phyloP scores from a whole-genome alignment of 805 yeast species.

The Suhomyces sp. region DNA sequence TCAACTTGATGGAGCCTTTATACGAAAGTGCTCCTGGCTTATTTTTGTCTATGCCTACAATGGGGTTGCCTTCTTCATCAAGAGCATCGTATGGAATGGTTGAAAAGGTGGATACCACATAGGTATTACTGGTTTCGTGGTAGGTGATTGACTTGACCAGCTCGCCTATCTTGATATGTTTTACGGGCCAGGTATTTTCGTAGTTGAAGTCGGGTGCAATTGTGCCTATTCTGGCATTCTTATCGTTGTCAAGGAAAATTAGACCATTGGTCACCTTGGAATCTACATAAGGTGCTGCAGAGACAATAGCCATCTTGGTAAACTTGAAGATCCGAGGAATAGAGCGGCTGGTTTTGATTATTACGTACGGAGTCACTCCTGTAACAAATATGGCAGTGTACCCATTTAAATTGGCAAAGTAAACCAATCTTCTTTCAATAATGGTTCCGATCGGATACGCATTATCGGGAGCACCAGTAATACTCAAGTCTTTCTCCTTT shows the following conservation, averaged over 20 bases:
- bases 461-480: constrained; percentile 80
- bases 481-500: constrained; percentile 44
- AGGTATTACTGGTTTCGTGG: constrained; percentile 64
- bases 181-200: constrained; percentile 60
- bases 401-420: constrained; percentile 57
- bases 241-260: constrained; percentile 67
- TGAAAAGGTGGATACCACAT: constrained; percentile 57
- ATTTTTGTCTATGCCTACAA: constrained; percentile 54
- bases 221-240: constrained; percentile 62
- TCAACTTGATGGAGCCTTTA: constrained; percentile 58
- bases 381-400: constrained; percentile 63
- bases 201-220: constrained; percentile 49
- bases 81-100: constrained; percentile 60
- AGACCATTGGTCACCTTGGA: constrained; percentile 46
- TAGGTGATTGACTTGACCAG: constrained; percentile 66
- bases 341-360: constrained; percentile 63
- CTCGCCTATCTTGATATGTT: constrained; percentile 50
- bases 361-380: constrained; percentile 68
- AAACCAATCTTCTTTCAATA: constrained; percentile 64
- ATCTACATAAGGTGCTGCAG: constrained; percentile 57
- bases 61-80: constrained; percentile 69
- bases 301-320: constrained; percentile 61
- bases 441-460: constrained; percentile 67
- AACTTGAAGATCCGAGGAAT: constrained; percentile 65
- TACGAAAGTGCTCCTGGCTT: constrained; percentile 56